phyloP scores from a whole-genome alignment of 306 rosid genomes.

The Castanea sativa region DNA sequence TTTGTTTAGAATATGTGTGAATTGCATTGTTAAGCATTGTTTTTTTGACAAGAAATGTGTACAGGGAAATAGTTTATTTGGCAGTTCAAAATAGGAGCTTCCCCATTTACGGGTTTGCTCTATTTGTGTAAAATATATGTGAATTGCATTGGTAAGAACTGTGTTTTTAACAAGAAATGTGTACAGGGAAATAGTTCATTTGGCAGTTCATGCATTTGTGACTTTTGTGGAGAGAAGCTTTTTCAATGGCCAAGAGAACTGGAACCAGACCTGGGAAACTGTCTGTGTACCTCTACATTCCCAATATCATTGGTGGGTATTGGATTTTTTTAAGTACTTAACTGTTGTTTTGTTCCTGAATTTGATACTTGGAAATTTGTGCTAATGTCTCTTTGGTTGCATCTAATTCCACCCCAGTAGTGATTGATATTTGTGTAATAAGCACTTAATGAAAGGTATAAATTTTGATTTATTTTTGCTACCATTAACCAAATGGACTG shows the following conservation, averaged over 20 bases:
- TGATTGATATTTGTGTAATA: neutral
- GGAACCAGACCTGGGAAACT: constrained; percentile 52
- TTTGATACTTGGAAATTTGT: neutral
- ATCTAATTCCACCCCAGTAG: neutral
- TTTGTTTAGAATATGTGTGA: neutral
- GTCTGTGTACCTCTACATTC: constrained; percentile 81
- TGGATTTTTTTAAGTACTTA: constrained; percentile 19
- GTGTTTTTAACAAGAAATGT: constrained; percentile 26
- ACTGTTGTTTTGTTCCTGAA: neutral
- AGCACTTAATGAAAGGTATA: neutral
- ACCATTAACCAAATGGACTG: neutral
- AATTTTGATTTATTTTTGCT: neutral
- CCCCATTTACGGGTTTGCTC: neutral
- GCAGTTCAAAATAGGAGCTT: neutral
- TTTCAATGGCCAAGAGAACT: constrained; percentile 66
- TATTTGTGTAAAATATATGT: neutral
- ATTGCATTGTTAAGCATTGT: neutral
- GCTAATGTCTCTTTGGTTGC: neutral
- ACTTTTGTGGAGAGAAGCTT: constrained; percentile 26
- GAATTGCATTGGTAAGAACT: neutral
- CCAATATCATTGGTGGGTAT: constrained; percentile 86
- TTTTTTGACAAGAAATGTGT: too few species aligned
- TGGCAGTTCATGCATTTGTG: constrained; percentile 26
- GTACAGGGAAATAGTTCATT: constrained; percentile 38
- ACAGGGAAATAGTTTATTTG: too few species aligned